Evolutionary conservation across 768 basidiomycete species (phyloP).

Genomic region (Termitomyces sp.): DNA sequence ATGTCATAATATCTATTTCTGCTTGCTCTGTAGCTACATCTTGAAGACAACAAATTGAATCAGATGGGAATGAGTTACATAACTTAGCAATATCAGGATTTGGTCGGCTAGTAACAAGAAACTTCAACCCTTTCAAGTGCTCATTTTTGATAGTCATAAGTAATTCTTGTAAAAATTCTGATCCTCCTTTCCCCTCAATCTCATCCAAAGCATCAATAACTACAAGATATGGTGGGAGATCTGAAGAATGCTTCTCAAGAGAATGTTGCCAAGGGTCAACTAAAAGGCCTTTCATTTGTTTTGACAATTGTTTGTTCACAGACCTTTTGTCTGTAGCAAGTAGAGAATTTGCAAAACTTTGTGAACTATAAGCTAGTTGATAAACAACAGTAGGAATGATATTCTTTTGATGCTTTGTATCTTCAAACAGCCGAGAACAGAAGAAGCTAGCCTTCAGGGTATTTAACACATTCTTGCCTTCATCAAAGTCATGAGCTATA

Average conservation of each 20-base stretch:
- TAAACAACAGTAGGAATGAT: constrained; percentile 17
- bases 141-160: not conserved
- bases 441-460: no score
- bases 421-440: not conserved
- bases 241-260: not conserved
- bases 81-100: constrained; percentile 8
- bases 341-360: not conserved
- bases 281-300: constrained; percentile 14
- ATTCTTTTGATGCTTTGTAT: not conserved
- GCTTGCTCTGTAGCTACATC: not conserved
- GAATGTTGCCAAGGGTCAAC: not conserved
- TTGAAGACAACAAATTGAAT: constrained; percentile 11
- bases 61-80: constrained; percentile 11
- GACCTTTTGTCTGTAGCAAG: not conserved
- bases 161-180: constrained; percentile 2
- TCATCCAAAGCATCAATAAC: constrained; percentile 9
- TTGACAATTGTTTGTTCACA: not conserved
- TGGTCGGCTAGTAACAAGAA: no score
- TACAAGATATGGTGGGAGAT: constrained; percentile 3
- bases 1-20: not conserved
- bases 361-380: not conserved
- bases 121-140: not conserved
- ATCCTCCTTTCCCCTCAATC: constrained; percentile 8
- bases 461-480: no score
- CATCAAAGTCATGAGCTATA: not conserved